Conservation (phyloP, 176 grass and related monocot species). For the Rhynchospora tenuis region DNA sequence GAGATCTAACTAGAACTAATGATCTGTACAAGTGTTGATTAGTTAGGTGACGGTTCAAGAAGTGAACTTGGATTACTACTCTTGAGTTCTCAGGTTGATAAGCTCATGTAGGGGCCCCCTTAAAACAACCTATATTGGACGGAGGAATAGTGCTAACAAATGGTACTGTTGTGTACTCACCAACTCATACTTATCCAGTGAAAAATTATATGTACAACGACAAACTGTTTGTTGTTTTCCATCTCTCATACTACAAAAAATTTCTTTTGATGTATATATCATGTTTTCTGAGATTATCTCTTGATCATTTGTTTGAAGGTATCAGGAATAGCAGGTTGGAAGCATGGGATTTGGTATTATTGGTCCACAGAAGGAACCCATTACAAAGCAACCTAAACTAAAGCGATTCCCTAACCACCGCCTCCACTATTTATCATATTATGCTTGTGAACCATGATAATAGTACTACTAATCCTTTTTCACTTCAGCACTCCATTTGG, state of each 20-base stretch:
- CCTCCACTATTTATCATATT: constrained; percentile 23
- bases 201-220: background rate
- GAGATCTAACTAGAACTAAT: background rate
- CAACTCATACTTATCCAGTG: constrained; percentile 11
- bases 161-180: background rate
- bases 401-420: constrained; percentile 16
- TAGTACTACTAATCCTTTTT: background rate
- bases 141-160: background rate
- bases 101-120: constrained; percentile 10
- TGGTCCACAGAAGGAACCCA: constrained; percentile 9
- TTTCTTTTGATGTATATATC: background rate
- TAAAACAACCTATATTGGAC: background rate
- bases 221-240: background rate
- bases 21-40: background rate
- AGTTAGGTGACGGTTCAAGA: background rate
- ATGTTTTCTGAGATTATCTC: background rate
- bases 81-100: background rate
- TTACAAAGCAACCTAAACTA: constrained; percentile 6
- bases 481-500: background rate
- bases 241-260: background rate
- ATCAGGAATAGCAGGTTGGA: background rate
- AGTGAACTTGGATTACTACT: background rate
- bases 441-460: constrained; percentile 26
- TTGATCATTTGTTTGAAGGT: background rate
- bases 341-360: background rate